These are phyloP conservation scores for Mucor indicus DNA, from an alignment of 371 early-diverging fungal genomes.

Conservation along the genomic window DNA sequence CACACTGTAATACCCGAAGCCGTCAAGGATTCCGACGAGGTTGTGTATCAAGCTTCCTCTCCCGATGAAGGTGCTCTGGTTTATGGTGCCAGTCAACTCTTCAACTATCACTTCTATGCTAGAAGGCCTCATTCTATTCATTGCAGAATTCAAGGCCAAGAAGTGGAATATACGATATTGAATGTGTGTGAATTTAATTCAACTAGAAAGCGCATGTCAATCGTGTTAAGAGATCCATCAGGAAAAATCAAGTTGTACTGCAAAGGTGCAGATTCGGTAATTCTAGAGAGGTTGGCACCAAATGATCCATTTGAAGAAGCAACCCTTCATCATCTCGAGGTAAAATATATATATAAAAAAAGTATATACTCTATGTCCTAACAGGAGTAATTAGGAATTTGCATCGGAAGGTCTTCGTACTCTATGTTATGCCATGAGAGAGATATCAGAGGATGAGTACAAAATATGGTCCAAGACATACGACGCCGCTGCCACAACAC, in stretches of 20 bases:
- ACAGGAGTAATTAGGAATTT: constrained; percentile 54
- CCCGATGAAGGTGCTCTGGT: constrained; percentile 91
- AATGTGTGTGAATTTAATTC: constrained; percentile 97
- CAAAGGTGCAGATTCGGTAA: constrained; percentile 99
- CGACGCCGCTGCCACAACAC: constrained; percentile 85
- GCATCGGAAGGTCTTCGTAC: constrained; percentile 92
- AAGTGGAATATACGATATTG: constrained; percentile 77
- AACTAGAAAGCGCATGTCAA: constrained; percentile 96
- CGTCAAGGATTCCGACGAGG: constrained; percentile 38
- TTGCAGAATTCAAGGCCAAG: constrained; percentile 58
- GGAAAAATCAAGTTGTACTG: constrained; percentile 88
- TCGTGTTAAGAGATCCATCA: constrained; percentile 81
- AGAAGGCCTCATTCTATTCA: constrained; percentile 77
- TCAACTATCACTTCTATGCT: constrained; percentile 71
- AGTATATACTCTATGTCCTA: no score
- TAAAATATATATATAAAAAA: constrained; percentile 9
- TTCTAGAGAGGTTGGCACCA: constrained; percentile 82
- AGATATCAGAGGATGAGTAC: constrained; percentile 85
- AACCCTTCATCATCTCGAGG: constrained; percentile 73
- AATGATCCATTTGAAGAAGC: constrained; percentile 71
- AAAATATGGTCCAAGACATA: constrained; percentile 74
- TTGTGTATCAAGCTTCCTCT: constrained; percentile 85
- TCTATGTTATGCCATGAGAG: constrained; percentile 89
- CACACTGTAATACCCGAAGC: constrained; percentile 96
- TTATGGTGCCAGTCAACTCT: constrained; percentile 63